Conservation (phyloP, 177 flowering plant genomes). For the Telopea speciosissima region DNA sequence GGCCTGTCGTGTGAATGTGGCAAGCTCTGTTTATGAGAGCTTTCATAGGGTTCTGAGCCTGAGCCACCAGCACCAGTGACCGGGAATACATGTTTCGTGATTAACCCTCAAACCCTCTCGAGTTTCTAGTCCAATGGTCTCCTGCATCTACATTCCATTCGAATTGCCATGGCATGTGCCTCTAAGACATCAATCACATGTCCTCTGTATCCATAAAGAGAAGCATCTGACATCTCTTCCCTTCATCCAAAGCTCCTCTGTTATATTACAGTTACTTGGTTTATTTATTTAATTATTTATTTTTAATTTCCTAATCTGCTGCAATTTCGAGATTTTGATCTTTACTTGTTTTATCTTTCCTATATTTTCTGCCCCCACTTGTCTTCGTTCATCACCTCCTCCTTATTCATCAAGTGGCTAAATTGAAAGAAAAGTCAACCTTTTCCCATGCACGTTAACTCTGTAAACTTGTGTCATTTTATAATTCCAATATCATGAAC, state of each 20-base stretch:
- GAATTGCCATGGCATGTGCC: background rate
- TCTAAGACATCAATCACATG: slow-evolving; percentile 7
- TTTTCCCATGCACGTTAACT: background rate
- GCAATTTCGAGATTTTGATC: too few species aligned
- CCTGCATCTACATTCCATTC: too few species aligned
- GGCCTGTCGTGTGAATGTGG: too few species aligned
- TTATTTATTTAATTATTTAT: too few species aligned
- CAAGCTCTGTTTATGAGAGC: too few species aligned
- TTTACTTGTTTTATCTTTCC: background rate
- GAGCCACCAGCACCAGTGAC: background rate
- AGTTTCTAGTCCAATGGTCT: slow-evolving; percentile 2
- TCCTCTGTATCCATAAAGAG: slow-evolving; percentile 14
- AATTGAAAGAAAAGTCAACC: slow-evolving; percentile 5
- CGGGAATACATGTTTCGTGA: background rate
- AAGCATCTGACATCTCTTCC: slow-evolving; percentile 16
- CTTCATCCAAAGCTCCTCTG: background rate
- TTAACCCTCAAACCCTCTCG: background rate
- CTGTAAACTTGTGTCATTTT: background rate
- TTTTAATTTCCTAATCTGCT: too few species aligned
- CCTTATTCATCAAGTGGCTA: too few species aligned
- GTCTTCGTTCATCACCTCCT: too few species aligned
- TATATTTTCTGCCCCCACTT: background rate
- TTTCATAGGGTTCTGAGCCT: background rate
- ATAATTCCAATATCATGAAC: background rate
- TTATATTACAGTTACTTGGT: too few species aligned